Evolutionary conservation across 2,329 filamentous ascomycete genomes (phyloP), one percentile per base, ranked within the genome.

Genomic region (Colletotrichum sp.): DNA sequence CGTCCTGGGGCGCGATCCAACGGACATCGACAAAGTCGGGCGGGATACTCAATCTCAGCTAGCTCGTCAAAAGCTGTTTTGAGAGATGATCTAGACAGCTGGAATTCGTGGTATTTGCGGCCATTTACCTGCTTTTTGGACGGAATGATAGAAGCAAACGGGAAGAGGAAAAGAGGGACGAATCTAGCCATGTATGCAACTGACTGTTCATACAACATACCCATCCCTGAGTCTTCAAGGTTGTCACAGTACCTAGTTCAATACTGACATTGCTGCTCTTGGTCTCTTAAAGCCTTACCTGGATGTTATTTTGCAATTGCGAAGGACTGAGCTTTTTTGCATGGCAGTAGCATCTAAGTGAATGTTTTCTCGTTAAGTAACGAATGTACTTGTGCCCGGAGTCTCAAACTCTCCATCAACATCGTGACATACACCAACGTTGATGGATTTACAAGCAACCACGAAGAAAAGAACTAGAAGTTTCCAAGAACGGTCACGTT

Each of bases 211-310:
- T 22, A 22, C 8, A 39, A 8, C 4, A 2, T 39, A 2, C 36
- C 16, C 36, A 39, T 18, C 8, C 16, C 1, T 39, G 36, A 16
- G 36, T 39, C 16, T 39, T 39, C 16, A 39, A 18, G 3, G 16
- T 39, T 39, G 1, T 8, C 3, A 3, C 34, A 5, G 34, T 16
- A 22, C 22, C 22, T 22, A 39, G 34, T 16, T 16, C 34, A 8
- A 1, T 16, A 18, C 16, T 39, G 16, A 2, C 0, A 9, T 18
- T 39, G 0, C 5, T 39, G 16, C 8, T 16, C 16, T 8, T 18
- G 8, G 36, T 9, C 3, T 39, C 4, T 5, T 8, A 5, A 39
- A 39, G 16, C 8, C 36, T 18, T 9, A 9, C 8, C 13, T 36
- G 13, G 15, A 36, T 36, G 13, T 1, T 16, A 36, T 36, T 15